Base-by-base conservation (phyloP, 2,329 filamentous ascomycete genomes). In the Diaporthe sp. region DNA sequence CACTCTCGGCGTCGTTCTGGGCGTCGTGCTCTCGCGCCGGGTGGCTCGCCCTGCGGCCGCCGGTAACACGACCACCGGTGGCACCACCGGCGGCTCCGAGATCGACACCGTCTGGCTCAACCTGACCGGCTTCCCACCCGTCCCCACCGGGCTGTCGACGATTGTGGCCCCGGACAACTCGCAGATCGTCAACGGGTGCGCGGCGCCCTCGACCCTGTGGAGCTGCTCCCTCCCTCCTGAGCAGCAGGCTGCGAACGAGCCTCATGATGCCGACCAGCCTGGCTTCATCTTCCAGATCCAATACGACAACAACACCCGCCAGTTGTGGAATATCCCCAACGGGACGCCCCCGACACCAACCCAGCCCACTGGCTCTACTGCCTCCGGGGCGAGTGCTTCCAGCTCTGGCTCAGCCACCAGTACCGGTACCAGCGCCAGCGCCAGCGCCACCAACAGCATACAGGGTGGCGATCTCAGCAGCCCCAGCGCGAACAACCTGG, bases 171-270 rank as follows among this genome's bases (percentile, higher is more conserved):
- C 95, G 0, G 90, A 94, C 78, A 92, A 93, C 68, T 89, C 89
- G 0, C 85, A 89, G 2, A 85, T 90, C n/a, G 89, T 91, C 72
- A 90, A 90, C 31, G 91, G 90, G 9, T 98, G 96, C 79, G 92
- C 96, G 5, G 86, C 88, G 10, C 93, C 93, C 0, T 87, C 91
- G 13, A 94, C 94, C 0, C 83, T 97, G 73, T 98, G 96, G 96
- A 97, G 94, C 81, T 98, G 96, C 82, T 90, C 92, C 15, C 84
- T 98, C 22, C 95, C 96, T 3, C 95, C 95, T 81, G 94, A 95
- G 79, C 85, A 94, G 76, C 94, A 96, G 58, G 84, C 88, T 4
- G 88, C 89, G 1, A 90, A 93, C 58, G 85, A 87, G 2, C 92
- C 92, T 0, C 94, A 92, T 80, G 86, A 88, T 49, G 86, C 92